phyloP scores from a whole-genome alignment of 495 filamentous ascomycete species.

The Friedmanniomyces simplex region DNA sequence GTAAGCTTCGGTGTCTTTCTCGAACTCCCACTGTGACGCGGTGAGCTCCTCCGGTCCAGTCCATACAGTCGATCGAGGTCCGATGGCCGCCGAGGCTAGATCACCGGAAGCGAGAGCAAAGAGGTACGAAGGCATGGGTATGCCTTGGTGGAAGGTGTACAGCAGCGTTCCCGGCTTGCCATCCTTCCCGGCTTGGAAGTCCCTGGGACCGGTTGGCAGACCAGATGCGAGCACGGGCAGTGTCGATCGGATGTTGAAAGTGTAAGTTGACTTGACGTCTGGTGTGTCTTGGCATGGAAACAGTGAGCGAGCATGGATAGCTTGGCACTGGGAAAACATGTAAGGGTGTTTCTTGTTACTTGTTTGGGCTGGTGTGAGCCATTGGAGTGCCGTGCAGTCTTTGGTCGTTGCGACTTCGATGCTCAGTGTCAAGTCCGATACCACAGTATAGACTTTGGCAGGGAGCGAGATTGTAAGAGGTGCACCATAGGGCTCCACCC shows the following conservation, averaged over 20 bases:
- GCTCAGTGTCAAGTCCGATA: conserved; percentile 1
- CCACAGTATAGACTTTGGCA: conserved; percentile 11
- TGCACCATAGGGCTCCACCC: conserved; percentile 65
- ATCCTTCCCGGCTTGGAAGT: conserved; percentile 37
- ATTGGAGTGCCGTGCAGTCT: conserved; percentile 84
- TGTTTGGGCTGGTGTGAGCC: conserved; percentile 83
- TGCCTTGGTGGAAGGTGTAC: conserved; percentile 76
- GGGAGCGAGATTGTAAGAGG: conserved; percentile 63
- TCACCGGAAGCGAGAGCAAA: conserved; percentile 87
- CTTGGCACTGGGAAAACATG: conserved; percentile 97
- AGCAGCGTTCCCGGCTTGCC: conserved; percentile 43
- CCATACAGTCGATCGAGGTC: conserved; percentile 70
- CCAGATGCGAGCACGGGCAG: conserved; percentile 84
- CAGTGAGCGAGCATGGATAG: conserved; percentile 83
- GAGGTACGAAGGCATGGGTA: conserved; percentile 89
- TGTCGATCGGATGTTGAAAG: conserved; percentile 77
- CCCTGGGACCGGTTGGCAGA: conserved; percentile 48
- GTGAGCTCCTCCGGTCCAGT: conserved; percentile 79
- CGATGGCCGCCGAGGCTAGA: conserved; percentile 71
- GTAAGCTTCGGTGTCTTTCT: conserved; percentile 81
- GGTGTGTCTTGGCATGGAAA: conserved; percentile 97
- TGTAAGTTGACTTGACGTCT: conserved; percentile 82
- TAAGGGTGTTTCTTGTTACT: conserved; percentile 88
- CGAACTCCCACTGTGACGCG: conserved; percentile 79
- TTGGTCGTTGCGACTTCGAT: conserved; percentile 51